phyloP scores from a whole-genome alignment of 2,329 filamentous ascomycete genomes.

The Parascedosporium putredinis region DNA sequence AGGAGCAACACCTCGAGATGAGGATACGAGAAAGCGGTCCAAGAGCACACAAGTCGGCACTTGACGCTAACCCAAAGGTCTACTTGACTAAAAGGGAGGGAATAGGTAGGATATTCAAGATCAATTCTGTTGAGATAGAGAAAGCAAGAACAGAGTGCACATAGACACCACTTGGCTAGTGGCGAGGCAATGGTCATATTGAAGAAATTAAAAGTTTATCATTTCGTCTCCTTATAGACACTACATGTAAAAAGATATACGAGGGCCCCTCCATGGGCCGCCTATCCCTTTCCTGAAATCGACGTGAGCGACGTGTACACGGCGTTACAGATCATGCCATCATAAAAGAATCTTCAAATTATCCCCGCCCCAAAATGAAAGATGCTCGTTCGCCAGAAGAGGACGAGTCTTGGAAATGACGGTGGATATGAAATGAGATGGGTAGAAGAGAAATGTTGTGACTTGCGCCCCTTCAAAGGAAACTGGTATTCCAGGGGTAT shows the following conservation, averaged over 20 bases:
- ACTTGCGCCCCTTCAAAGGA: neutral
- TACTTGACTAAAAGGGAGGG: neutral
- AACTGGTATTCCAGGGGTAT: slow-evolving; percentile 8
- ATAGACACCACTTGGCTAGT: too few species aligned
- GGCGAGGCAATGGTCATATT: too few species aligned
- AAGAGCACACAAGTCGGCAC: neutral
- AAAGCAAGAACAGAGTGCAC: too few species aligned
- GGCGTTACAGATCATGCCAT: slow-evolving; percentile 6
- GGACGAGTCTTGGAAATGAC: slow-evolving; percentile 10
- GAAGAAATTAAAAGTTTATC: too few species aligned
- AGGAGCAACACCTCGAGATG: neutral
- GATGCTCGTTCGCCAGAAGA: neutral
- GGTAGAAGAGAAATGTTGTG: slow-evolving; percentile 8
- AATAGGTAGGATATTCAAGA: too few species aligned
- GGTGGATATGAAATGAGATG: slow-evolving; percentile 10
- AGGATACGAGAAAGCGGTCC: neutral
- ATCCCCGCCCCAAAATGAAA: neutral
- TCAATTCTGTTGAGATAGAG: neutral
- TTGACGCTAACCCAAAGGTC: neutral
- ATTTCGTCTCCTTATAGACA: neutral
- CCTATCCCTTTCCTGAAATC: neutral
- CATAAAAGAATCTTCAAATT: neutral
- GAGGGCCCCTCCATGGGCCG: neutral
- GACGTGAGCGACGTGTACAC: neutral
- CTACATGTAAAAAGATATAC: neutral